A percentile compares a stretch with the other conserved stretches of the same genome.
phyloP scores from a whole-genome alignment of 2,329 filamentous ascomycete species.

The Colletotrichum spinosum region DNA sequence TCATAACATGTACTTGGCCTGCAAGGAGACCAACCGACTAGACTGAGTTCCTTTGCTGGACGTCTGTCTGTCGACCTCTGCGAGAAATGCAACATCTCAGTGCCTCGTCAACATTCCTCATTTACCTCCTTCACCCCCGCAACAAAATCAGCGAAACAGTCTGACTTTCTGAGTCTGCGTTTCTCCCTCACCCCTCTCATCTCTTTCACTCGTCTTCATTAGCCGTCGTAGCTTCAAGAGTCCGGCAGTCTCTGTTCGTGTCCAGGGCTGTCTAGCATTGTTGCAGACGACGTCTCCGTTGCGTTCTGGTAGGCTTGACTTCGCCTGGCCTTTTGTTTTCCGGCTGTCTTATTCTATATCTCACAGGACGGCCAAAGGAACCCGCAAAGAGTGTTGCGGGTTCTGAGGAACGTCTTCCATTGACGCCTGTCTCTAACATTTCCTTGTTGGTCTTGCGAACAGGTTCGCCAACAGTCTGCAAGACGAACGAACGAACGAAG shows the following conservation, averaged over 20 bases:
- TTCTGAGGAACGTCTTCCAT: slow-evolving; percentile 24
- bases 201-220: slow-evolving; percentile 26
- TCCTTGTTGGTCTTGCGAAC: slow-evolving; percentile 35
- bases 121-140: slow-evolving; percentile 38
- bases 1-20: slow-evolving; percentile 30
- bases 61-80: slow-evolving; percentile 31
- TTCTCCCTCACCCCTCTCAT: slow-evolving; percentile 34
- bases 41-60: too few species aligned
- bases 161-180: slow-evolving; percentile 39
- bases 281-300: slow-evolving; percentile 7
- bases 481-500: slow-evolving; percentile 35
- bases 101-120: slow-evolving; percentile 36
- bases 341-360: too few species aligned
- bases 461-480: slow-evolving; percentile 32
- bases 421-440: slow-evolving; percentile 34
- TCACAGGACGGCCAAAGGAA: slow-evolving; percentile 14
- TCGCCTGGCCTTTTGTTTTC: slow-evolving; percentile 1
- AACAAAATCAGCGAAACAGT: slow-evolving; percentile 41
- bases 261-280: slow-evolving; percentile 16
- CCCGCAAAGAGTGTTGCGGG: slow-evolving; percentile 20
- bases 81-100: slow-evolving; percentile 37
- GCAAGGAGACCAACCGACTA: slow-evolving; percentile 29
- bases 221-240: slow-evolving; percentile 12
- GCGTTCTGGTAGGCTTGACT: slow-evolving; percentile 22
- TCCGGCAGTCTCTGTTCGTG: slow-evolving; percentile 6